These are phyloP conservation scores for Phyllosticta citrichinensis DNA, from an alignment of 2,329 filamentous ascomycete species.

Conservation along the genomic window DNA sequence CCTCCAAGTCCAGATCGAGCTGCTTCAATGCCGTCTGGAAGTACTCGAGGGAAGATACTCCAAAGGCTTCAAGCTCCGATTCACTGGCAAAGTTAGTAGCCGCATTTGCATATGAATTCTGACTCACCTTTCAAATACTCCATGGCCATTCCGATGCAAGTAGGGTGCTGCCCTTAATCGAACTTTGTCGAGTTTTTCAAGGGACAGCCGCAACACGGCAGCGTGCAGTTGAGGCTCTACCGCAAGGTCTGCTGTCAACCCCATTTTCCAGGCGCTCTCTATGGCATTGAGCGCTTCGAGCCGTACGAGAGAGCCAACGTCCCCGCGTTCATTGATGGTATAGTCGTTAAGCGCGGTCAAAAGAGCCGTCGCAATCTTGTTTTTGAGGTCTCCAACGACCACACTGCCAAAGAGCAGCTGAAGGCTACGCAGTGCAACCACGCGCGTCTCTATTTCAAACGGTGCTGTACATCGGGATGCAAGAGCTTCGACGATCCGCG, in stretches of 20 bases:
- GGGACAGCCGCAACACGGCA: slow-evolving; percentile 56
- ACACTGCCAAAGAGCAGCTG: slow-evolving; percentile 21
- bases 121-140: slow-evolving; percentile 14
- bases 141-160: slow-evolving; percentile 12
- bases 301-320: slow-evolving; percentile 79
- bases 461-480: slow-evolving; percentile 25
- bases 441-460: slow-evolving; percentile 35
- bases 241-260: slow-evolving; percentile 12
- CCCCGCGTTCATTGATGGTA: slow-evolving; percentile 77
- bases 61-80: slow-evolving; percentile 12
- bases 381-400: slow-evolving; percentile 9
- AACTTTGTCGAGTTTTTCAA: slow-evolving; percentile 86
- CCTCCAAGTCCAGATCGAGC: neutral
- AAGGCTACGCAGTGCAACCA: slow-evolving; percentile 31
- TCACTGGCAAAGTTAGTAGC: slow-evolving; percentile 4
- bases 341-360: slow-evolving; percentile 66
- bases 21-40: slow-evolving; percentile 43
- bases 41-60: slow-evolving; percentile 51
- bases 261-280: slow-evolving; percentile 31
- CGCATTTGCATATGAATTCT: slow-evolving; percentile 13
- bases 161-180: slow-evolving; percentile 35
- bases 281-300: slow-evolving; percentile 66
- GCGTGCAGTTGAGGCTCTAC: slow-evolving; percentile 17
- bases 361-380: slow-evolving; percentile 22
- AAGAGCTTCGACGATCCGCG: slow-evolving; percentile 25